Base-by-base conservation (phyloP, 2,329 filamentous ascomycete species). In the Fonsecaea nubica region DNA sequence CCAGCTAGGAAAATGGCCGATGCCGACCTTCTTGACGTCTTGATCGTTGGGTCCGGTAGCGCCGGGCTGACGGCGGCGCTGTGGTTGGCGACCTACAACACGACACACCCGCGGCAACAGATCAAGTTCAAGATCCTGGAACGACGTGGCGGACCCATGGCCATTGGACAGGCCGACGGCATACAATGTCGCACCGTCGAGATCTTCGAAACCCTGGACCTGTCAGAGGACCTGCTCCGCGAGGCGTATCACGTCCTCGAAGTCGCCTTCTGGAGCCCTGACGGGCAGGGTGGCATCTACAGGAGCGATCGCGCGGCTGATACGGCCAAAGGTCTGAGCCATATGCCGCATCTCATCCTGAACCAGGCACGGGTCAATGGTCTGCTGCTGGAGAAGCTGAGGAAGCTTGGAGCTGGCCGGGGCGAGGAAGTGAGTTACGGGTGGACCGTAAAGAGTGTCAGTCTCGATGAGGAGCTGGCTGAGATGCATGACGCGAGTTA, bases 161-260 rank as follows among this genome's bases (percentile, higher is more conserved):
- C 80, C 48, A 80, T 83, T 54, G 88, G 87, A 2, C 86, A 90
- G 75, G 89, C 88, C 13, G 88, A 91, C 66, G 86, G 86, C 1
- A 84, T 87, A 18, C 85, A 88, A 75, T 85, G 83, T 63, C 84
- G 86, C 1, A 87, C 86, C 0, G 85, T 88, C 13, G 87, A 89
- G 74, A 82, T 89, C 25, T 87, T 88, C 58, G 86, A 89, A 71
- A 85, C 83, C 53, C 86, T 88, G 36, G 84, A 81, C 0, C 80
- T 89, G 3, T 80, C 82, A 1, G 84, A 86, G 54, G 77, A 82
- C 18, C 77, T 89, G 33, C 79, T 88, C 35, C 79, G 81, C 38
- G 86, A 88, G 65, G 81, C 85, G 0, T 88, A 84, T 62, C 86
- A 88, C 72, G 82, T 86, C 10, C 77, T 85, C 18, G 86, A 89